These are phyloP conservation scores for Termitomyces sp. DNA, from an alignment of 768 basidiomycete species.

Conservation along the genomic window DNA sequence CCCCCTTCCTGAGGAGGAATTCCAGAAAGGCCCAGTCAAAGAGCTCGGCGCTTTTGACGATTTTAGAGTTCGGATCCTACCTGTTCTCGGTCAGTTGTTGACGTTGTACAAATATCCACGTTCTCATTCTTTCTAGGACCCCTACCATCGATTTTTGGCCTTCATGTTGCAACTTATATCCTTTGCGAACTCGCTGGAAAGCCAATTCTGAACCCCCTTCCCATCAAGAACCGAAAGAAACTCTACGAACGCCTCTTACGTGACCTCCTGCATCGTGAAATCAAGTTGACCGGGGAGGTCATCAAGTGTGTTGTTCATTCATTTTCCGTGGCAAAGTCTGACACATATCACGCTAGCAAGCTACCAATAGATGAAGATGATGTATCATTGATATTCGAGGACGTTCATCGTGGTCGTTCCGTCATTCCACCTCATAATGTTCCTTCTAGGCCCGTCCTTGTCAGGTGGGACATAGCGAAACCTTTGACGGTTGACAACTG, in stretches of 20 bases:
- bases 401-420: constrained; percentile 75
- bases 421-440: constrained; percentile 74
- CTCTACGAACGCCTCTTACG: constrained; percentile 75
- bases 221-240: constrained; percentile 81
- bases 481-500: constrained; percentile 76
- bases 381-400: constrained; percentile 79
- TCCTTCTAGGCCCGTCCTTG: constrained; percentile 64
- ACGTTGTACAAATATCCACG: neutral
- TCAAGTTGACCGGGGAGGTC: constrained; percentile 53
- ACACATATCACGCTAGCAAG: constrained; percentile 36
- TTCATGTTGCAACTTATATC: constrained; percentile 86
- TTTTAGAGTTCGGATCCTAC: constrained; percentile 89
- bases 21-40: constrained; percentile 80
- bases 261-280: constrained; percentile 72
- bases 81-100: constrained; percentile 65
- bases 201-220: constrained; percentile 75
- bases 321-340: neutral
- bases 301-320: constrained; percentile 43
- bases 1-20: constrained; percentile 89
- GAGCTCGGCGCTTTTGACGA: constrained; percentile 89
- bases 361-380: constrained; percentile 82
- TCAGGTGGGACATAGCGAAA: constrained; percentile 70
- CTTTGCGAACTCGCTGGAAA: constrained; percentile 81
- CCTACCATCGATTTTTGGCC: constrained; percentile 85
- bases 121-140: constrained; percentile 43